These are phyloP conservation scores for Asterophora lycoperdoides DNA, from an alignment of 768 basidiomycete species.

Conservation along the genomic window DNA sequence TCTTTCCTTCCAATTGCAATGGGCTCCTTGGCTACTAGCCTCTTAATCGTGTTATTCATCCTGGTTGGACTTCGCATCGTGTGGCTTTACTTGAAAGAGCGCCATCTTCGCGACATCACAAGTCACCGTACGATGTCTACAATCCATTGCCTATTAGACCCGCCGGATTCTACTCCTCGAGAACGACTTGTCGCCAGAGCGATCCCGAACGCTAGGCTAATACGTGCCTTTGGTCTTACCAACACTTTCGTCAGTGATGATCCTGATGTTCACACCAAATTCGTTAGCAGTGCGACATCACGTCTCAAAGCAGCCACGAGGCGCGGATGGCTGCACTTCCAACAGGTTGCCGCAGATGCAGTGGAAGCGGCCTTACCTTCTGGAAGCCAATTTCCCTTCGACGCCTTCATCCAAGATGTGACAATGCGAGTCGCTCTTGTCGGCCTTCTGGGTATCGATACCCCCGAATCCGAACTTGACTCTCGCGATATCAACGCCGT, in stretches of 20 bases:
- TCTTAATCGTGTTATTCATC: neutral
- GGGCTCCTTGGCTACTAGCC: slow-evolving; percentile 1
- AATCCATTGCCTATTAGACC: slow-evolving; percentile 9
- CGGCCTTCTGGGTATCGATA: slow-evolving; percentile 35
- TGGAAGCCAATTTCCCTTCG: slow-evolving; percentile 23
- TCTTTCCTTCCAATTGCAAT: slow-evolving; percentile 6
- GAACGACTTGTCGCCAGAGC: slow-evolving; percentile 30
- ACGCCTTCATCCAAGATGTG: slow-evolving; percentile 39
- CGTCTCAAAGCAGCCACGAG: slow-evolving; percentile 26
- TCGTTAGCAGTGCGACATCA: slow-evolving; percentile 24
- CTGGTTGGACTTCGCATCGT: neutral
- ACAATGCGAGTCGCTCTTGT: slow-evolving; percentile 40
- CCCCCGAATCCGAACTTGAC: slow-evolving; percentile 25
- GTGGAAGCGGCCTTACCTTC: slow-evolving; percentile 23
- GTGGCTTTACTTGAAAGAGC: neutral
- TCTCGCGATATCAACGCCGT: slow-evolving; percentile 32
- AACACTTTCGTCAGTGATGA: slow-evolving; percentile 52
- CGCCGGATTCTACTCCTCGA: slow-evolving; percentile 4
- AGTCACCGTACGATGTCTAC: neutral
- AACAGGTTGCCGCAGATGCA: slow-evolving; percentile 25
- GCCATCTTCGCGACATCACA: neutral
- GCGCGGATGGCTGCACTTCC: slow-evolving; percentile 33
- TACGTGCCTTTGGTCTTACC: slow-evolving; percentile 31
- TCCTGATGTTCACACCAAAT: slow-evolving; percentile 29
- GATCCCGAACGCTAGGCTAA: slow-evolving; percentile 30